A percentile compares a stretch with the other conserved stretches of the same genome.
Evolutionary conservation across 345 rosid genomes (phyloP).

Genomic region (Camelina hispida): DNA sequence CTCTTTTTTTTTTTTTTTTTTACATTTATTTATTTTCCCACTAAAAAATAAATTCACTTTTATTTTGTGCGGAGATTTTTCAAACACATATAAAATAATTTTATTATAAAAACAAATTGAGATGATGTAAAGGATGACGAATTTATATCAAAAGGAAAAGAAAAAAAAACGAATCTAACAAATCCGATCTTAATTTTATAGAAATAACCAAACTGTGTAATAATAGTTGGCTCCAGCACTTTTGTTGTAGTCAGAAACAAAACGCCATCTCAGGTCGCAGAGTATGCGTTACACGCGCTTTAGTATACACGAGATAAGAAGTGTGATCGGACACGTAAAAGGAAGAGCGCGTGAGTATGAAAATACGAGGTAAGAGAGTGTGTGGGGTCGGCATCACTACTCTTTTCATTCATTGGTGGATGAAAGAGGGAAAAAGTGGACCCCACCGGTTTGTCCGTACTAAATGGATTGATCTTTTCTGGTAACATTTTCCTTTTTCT

Average conservation of each 20-base stretch:
- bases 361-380: conserved; percentile 52
- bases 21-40: not conserved
- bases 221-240: conserved; percentile 53
- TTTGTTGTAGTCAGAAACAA: conserved; percentile 46
- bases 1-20: not conserved
- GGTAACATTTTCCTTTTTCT: conserved; percentile 83
- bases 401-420: conserved; percentile 44
- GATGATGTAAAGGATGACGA: conserved; percentile 59
- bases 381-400: not conserved
- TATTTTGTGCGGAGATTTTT: no score
- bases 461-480: conserved; percentile 81
- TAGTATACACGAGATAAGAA: no score
- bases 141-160: conserved; percentile 6
- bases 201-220: conserved; percentile 15
- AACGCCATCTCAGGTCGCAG: conserved; percentile 31
- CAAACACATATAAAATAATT: no score
- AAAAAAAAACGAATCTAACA: conserved; percentile 53
- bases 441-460: conserved; percentile 73
- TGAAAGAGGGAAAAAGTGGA: conserved; percentile 55
- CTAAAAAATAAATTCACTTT: not conserved
- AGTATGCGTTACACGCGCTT: no score
- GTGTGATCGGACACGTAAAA: conserved; percentile 25
- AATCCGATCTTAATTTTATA: conserved; percentile 45
- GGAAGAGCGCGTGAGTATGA: conserved; percentile 23
- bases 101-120: not conserved